A percentile compares a stretch with the other conserved stretches of the same genome.
These are phyloP conservation scores for Blechomonas ayalai DNA, from an alignment of 208 protist genomes.

Conservation along the genomic window DNA sequence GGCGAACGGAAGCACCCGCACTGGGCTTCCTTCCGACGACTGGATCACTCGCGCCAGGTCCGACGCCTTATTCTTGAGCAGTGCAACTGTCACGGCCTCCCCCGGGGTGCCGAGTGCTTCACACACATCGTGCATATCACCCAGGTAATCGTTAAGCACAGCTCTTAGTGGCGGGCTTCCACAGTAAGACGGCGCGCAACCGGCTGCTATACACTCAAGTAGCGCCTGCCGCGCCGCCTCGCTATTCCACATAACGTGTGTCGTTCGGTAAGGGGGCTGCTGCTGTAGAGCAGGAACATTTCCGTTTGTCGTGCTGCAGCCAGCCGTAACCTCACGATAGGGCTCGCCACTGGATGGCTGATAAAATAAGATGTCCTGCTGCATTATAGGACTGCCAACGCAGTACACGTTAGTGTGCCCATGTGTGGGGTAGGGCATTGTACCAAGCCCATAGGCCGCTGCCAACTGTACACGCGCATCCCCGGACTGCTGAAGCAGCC, in stretches of 20 bases:
- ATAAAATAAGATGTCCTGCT: conserved; percentile 9
- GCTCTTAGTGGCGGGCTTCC: no score
- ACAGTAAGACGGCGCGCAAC: no score
- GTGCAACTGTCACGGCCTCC: no score
- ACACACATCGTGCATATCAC: no score
- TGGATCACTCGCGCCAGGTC: neutral
- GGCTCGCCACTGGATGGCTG: conserved; percentile 3
- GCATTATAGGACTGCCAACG: conserved; percentile 1
- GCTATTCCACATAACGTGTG: conserved; percentile 37
- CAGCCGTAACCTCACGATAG: conserved; percentile 4
- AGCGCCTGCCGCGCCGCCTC: conserved; percentile 21
- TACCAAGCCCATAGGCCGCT: conserved; percentile 32
- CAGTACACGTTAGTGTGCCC: conserved; percentile 66
- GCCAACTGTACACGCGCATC: conserved; percentile 8
- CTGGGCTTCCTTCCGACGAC: neutral
- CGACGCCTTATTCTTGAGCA: no score
- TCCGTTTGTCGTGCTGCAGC: neutral
- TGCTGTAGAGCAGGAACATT: conserved; percentile 18
- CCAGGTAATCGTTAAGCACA: no score
- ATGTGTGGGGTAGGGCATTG: conserved; percentile 21
- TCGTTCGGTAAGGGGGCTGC: conserved; percentile 35
- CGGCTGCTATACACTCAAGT: conserved; percentile 15
- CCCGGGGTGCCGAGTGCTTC: no score
- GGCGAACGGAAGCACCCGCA: conserved; percentile 28
- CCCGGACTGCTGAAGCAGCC: neutral